Percentiles rank a stretch among this genome's conserved stretches.
Conservation (phyloP, 2,329 filamentous ascomycete species). For the Cadophora luteo-olivacea region DNA sequence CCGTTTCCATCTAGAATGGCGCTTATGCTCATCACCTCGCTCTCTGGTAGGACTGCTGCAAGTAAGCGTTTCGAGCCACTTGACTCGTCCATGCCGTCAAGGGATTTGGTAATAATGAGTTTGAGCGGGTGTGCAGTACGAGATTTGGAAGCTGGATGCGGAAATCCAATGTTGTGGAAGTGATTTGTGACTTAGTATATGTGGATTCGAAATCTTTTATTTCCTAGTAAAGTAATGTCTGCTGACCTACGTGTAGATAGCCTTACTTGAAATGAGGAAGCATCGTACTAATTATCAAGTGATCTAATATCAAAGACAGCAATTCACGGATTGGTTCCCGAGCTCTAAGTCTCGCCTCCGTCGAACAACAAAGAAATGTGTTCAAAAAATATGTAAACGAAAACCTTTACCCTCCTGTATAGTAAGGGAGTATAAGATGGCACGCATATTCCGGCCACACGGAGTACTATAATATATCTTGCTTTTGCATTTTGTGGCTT, state of each 20-base stretch:
- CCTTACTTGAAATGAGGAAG: too few relatives aligned
- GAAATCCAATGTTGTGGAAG: neutral
- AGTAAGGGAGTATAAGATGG: neutral
- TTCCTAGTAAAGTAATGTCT: too few relatives aligned
- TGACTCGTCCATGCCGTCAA: neutral
- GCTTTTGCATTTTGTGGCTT: neutral
- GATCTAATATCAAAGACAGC: too few relatives aligned
- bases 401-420: neutral
- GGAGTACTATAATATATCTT: neutral
- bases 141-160: neutral
- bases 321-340: too few relatives aligned
- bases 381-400: too few relatives aligned
- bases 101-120: conserved; percentile 1
- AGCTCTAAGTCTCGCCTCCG: too few relatives aligned
- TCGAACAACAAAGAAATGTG: too few relatives aligned
- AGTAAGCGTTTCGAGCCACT: neutral
- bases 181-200: neutral
- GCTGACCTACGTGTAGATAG: too few relatives aligned
- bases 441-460: neutral
- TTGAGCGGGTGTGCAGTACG: neutral
- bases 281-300: too few relatives aligned
- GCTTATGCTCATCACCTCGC: too few relatives aligned
- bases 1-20: neutral
- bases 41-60: neutral
- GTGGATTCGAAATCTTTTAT: too few relatives aligned